Evolutionary conservation across 2,329 filamentous ascomycete species (phyloP).

Genomic region (Arthrobotrys iridis): DNA sequence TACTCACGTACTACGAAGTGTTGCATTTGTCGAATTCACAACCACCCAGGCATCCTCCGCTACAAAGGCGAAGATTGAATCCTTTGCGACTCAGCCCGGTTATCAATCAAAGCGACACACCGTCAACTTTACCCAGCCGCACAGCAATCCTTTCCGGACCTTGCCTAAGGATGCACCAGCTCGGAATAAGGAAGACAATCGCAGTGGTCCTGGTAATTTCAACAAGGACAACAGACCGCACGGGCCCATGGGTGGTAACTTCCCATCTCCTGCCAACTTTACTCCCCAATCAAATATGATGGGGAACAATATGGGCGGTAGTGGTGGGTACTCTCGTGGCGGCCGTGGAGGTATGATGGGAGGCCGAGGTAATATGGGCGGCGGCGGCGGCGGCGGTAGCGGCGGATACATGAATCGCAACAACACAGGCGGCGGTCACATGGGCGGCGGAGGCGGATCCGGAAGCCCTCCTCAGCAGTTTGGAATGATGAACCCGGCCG

Average conservation of each 20-base stretch:
- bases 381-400: slow-evolving; percentile 61
- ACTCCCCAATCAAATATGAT: slow-evolving; percentile 54
- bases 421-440: slow-evolving; percentile 63
- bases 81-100: slow-evolving; percentile 67
- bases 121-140: slow-evolving; percentile 78
- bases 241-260: slow-evolving; percentile 61
- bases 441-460: slow-evolving; percentile 61
- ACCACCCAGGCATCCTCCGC: slow-evolving; percentile 86
- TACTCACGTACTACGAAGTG: slow-evolving; percentile 62
- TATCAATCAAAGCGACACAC: slow-evolving; percentile 73
- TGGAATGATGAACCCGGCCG: slow-evolving; percentile 51
- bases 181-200: slow-evolving; percentile 69
- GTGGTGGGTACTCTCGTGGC: slow-evolving; percentile 67
- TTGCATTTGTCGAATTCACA: slow-evolving; percentile 85
- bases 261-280: slow-evolving; percentile 58
- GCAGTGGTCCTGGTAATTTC: slow-evolving; percentile 62
- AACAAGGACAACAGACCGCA: slow-evolving; percentile 60
- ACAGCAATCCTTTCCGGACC: slow-evolving; percentile 87
- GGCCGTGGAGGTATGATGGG: slow-evolving; percentile 60
- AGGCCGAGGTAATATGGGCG: slow-evolving; percentile 62
- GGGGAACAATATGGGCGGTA: slow-evolving; percentile 61
- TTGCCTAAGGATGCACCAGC: slow-evolving; percentile 86
- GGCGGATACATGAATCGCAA: slow-evolving; percentile 66
- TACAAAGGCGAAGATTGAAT: slow-evolving; percentile 82
- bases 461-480: slow-evolving; percentile 57